phyloP scores from a whole-genome alignment of 768 basidiomycete species.

The Boletellus ananas region DNA sequence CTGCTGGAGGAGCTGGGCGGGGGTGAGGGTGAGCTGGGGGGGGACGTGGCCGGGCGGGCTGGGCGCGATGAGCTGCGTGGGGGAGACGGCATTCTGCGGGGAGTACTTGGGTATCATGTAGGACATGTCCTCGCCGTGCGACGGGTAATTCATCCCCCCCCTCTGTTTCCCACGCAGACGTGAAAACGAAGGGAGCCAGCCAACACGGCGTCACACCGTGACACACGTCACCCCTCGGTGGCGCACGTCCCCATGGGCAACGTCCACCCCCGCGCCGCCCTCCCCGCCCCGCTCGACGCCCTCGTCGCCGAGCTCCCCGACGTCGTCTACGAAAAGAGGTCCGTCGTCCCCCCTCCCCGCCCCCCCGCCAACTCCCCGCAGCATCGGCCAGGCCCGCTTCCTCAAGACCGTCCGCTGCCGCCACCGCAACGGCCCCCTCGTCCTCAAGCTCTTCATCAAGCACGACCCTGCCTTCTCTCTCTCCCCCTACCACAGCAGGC shows the following conservation, averaged over 20 bases:
- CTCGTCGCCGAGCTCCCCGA: slow-evolving; percentile 88
- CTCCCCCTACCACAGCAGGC: slow-evolving; percentile 63
- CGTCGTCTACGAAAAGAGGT: slow-evolving; percentile 92
- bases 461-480: slow-evolving; percentile 83
- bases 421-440: slow-evolving; percentile 76
- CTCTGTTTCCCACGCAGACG: neutral
- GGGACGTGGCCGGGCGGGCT: neutral
- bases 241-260: slow-evolving; percentile 60
- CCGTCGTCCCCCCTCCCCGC: slow-evolving; percentile 10
- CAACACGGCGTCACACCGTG: no score
- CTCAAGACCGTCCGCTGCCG: slow-evolving; percentile 86
- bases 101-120: neutral
- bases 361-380: neutral
- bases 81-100: slow-evolving; percentile 5
- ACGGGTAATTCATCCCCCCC: no score
- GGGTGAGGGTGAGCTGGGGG: slow-evolving; percentile 28
- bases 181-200: no score
- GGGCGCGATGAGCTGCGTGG: slow-evolving; percentile 24
- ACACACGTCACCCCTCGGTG: neutral
- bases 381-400: slow-evolving; percentile 30
- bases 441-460: slow-evolving; percentile 95
- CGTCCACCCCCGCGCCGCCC: slow-evolving; percentile 62
- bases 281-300: slow-evolving; percentile 83
- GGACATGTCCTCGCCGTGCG: neutral
- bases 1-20: slow-evolving; percentile 36